Evolutionary conservation across 805 yeast genomes (phyloP).

Genomic region (Kurtzmaniella cleridarum): DNA sequence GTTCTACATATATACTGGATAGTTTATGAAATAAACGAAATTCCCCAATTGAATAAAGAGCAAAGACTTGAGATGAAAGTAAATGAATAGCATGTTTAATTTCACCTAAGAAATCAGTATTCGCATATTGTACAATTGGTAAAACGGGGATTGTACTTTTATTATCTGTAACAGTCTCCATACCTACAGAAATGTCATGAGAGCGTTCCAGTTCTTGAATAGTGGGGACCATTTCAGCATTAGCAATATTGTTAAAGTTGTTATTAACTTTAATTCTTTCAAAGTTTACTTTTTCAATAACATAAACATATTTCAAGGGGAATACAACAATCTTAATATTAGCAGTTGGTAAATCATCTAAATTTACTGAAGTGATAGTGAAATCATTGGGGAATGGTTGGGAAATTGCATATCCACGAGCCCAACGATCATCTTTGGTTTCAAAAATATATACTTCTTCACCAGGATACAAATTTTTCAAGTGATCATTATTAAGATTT

Average conservation of each 20-base stretch:
- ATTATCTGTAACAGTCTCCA: conserved; percentile 10
- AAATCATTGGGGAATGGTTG: conserved; percentile 70
- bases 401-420: conserved; percentile 66
- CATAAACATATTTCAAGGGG: conserved; percentile 51
- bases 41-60: conserved; percentile 68
- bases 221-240: conserved; percentile 23
- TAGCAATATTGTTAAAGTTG: conserved; percentile 22
- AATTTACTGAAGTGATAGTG: conserved; percentile 52
- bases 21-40: conserved; percentile 57
- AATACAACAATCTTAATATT: conserved; percentile 51
- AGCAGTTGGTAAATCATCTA: conserved; percentile 58
- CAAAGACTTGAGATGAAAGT: conserved; percentile 58
- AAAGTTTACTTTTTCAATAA: conserved; percentile 39
- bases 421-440: conserved; percentile 59
- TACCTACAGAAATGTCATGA: conserved; percentile 15
- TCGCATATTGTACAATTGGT: conserved; percentile 44
- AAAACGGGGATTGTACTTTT: conserved; percentile 41
- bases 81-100: conserved; percentile 52
- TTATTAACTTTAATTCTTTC: conserved; percentile 20
- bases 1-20: conserved; percentile 44
- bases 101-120: conserved; percentile 43
- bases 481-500: conserved; percentile 29
- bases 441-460: conserved; percentile 77
- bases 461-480: conserved; percentile 62
- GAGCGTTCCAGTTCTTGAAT: conserved; percentile 27